Evolutionary conservation across 2,329 filamentous ascomycete species (phyloP).

Genomic region (Ceratocystis variospora): DNA sequence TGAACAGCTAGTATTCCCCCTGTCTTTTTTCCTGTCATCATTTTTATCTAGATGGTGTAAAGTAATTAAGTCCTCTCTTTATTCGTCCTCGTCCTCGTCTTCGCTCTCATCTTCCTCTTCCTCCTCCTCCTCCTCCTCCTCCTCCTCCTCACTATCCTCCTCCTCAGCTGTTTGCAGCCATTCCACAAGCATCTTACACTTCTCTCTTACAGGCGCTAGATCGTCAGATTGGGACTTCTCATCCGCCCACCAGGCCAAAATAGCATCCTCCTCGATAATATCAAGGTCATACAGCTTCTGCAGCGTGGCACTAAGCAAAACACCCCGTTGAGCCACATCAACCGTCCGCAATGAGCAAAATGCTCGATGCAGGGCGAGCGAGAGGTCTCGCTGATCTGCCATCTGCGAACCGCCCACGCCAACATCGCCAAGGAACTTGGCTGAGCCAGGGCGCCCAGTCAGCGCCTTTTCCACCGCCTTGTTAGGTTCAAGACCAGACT

Average conservation of each 20-base stretch:
- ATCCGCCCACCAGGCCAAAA: slow-evolving; percentile 80
- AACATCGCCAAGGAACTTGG: slow-evolving; percentile 44
- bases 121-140: slow-evolving; percentile 40
- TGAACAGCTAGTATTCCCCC: background rate
- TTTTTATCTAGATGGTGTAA: background rate
- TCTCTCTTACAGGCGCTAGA: slow-evolving; percentile 50
- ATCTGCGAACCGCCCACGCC: slow-evolving; percentile 50
- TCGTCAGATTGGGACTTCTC: slow-evolving; percentile 51
- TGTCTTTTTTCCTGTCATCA: background rate
- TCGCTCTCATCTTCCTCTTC: slow-evolving; percentile 22
- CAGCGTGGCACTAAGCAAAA: slow-evolving; percentile 60
- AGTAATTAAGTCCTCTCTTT: background rate
- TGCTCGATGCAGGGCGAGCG: slow-evolving; percentile 69
- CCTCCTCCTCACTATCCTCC: slow-evolving; percentile 41
- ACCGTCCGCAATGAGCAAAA: slow-evolving; percentile 51
- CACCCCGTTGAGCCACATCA: slow-evolving; percentile 37
- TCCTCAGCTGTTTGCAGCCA: slow-evolving; percentile 67
- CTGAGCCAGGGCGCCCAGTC: slow-evolving; percentile 37
- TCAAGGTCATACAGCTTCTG: slow-evolving; percentile 79
- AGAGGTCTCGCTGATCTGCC: slow-evolving; percentile 72
- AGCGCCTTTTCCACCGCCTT: slow-evolving; percentile 53
- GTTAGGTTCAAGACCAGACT: slow-evolving; percentile 40
- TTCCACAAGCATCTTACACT: slow-evolving; percentile 67
- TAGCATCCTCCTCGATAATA: slow-evolving; percentile 75
- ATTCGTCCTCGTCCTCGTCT: slow-evolving; percentile 21